Base-by-base conservation (phyloP, 768 basidiomycete species). In the Tremella fuciformis region DNA sequence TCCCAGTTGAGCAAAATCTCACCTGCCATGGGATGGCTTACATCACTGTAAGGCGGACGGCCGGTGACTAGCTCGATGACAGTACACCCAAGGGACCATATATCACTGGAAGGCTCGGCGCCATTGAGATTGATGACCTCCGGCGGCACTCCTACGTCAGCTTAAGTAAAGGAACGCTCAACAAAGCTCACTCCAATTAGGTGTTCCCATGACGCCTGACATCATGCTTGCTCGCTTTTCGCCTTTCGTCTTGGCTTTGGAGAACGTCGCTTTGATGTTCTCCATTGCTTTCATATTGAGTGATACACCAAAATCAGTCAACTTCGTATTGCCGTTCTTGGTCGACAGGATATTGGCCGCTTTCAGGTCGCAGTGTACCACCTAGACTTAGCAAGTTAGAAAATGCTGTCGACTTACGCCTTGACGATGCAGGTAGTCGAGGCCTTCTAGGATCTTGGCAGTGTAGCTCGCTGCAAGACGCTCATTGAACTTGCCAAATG, bases 301-400 rank as follows among this genome's bases (percentile, higher is more conserved):
- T 21, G 93, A 97, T 13, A 98, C 94, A 47, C 94, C 94, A 76
- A 99, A 97, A 77, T 99, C 94, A 8, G 91, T 88, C 2, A 99
- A 83, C 79, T 98, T 98, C 71, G 96, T 87, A 70, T 98, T 96
- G 42, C 93, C 94, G 51, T 86, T 93, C 83, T 98, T 98, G 15
- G 93, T 98, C 13, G 89, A 92, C n/a, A 99, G 84, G 73, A 99
- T 96, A 75, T 98, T 99, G 21, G 94, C 94, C 0, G 94, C 92
- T 78, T 99, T 99, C 63, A 99, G 83, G 78, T 99, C 94, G 74
- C 94, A 96, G 74, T 99, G 94, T 8, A 97, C 92, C 59, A 96
- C 91, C 71, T 91, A 84, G 52, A 50, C 6, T 58, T 50, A 57
- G n/a, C 55, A 41, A 24, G 15, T 18, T 25, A 21, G 13, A 22